Evolutionary conservation across 1,139 yeast genomes (phyloP), one percentile per base, ranked within the genome.

Genomic region (Yamadazyma taylorii): DNA sequence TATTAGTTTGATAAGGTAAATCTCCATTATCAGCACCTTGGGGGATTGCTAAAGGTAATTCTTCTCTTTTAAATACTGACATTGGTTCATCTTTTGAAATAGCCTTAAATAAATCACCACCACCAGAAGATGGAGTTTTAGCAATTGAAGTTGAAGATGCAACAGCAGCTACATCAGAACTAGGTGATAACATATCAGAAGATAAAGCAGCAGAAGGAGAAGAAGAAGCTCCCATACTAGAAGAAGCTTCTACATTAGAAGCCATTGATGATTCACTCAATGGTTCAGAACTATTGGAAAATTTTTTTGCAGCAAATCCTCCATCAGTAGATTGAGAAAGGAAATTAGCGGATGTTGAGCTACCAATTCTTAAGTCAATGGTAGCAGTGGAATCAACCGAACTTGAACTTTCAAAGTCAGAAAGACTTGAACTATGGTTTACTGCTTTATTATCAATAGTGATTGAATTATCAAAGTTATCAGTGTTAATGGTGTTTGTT

Each of bases 1-100:
- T 87, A 63, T 89, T 89, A 14, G 97, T 88, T 46, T 79, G 79
- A 33, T 80, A 71, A 5, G 95, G 87, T 32, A 43, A 40, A 8
- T 60, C 69, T 39, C 63, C 56, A 46, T 66, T 67, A 41, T 63
- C 61, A 30, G 76, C 79, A 30, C 79, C 58, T 3, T 49, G 15
- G 75, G 89, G 61, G 66, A 60, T 30, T 58, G 61, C 35, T 71
- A 84, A 39, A 61, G 86, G 78, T 39, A 78, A 64, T 15, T 58
- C 65, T 34, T 68, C 61, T 42, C 74, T 61, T 7, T 69, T 46
- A 61, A 83, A 81, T 29, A 76, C 64, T 0, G 66, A 46, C 11
- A 69, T 66, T 19, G 87, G 86, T 5, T 63, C 66, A 14, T 54
- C 56, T 2, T 75, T 75, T 25, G 73, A 71, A 41, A 83, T 64